Base-by-base conservation (phyloP, 2,329 filamentous ascomycete genomes). In the Epicoccum sorghinum region DNA sequence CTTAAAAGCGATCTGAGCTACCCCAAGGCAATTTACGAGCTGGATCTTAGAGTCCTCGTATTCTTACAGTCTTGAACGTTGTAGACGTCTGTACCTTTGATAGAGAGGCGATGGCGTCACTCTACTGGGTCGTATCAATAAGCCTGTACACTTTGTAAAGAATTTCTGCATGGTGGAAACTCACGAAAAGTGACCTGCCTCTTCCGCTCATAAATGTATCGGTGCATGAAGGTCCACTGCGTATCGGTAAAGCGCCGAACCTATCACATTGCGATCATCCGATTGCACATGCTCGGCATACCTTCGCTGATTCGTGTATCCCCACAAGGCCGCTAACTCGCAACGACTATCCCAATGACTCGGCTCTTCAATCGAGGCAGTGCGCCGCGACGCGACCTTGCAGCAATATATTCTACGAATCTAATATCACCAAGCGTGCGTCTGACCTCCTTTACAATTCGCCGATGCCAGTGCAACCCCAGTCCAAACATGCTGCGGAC, bases 401-500 rank as follows among this genome's bases (percentile, higher is more conserved):
- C 13, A 27, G 43, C 38, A 53, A 53, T 47, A 43, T 44, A 53
- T 38, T 23, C 37, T 38, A 41, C 43, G 6, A 43, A 7, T 30
- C 27, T 29, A 12, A 41, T 40, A 23, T 41, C 40, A 49, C 23
- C 24, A 24, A 30, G 50, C 42, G 42, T 51, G 52, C 40, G 25
- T 32, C 43, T 33, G 33, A 27, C 37, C 42, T 37, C 33, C 47
- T 29, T 25, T 47, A 47, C 38, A 51, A 55, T 51, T 51, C 47
- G 52, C 47, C 42, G 32, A 47, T 37, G 32, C 9, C 8, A 51
- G 14, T 12, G 46, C 30, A 8, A 41, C 6, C 36, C 41, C 29
- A 33, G 37, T 39, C 6, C n/a, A 43, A 18, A 29, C 13, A 27
- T n/a, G 30, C 36, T 38, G 41, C 27, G 35, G 29, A 24, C 7